Percentiles rank a stretch among this genome's conserved stretches.
These are phyloP conservation scores for Pilobolus umbonatus DNA, from an alignment of 192 early-diverging fungal species.

Conservation along the genomic window DNA sequence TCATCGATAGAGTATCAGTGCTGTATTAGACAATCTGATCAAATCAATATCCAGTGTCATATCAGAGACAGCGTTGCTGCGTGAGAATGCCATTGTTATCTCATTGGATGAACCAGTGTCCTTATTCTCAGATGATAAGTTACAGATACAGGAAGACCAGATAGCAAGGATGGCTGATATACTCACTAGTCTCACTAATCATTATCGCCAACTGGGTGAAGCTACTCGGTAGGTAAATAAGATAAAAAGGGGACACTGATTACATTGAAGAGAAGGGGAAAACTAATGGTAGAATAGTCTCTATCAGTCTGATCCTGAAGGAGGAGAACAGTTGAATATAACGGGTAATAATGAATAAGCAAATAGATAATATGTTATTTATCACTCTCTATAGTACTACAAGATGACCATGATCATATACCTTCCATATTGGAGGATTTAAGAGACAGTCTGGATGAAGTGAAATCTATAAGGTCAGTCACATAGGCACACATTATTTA, in stretches of 20 bases:
- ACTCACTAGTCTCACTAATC: constrained; percentile 41
- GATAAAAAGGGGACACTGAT: neutral
- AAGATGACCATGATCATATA: constrained; percentile 29
- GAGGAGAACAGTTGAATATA: constrained; percentile 23
- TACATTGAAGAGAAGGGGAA: neutral
- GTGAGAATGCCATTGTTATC: constrained; percentile 24
- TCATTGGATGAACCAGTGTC: constrained; percentile 36
- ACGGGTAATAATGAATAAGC: too few species aligned
- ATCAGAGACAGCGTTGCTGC: constrained; percentile 1
- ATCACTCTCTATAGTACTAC: constrained; percentile 14
- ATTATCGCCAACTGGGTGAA: constrained; percentile 46
- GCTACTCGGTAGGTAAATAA: constrained; percentile 34
- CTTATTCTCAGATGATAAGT: constrained; percentile 38
- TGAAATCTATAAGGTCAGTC: constrained; percentile 12
- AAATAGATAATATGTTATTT: neutral
- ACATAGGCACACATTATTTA: neutral
- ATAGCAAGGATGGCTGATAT: constrained; percentile 45
- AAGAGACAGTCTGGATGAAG: constrained; percentile 9
- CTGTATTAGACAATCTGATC: neutral
- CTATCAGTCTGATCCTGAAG: constrained; percentile 18
- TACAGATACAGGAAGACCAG: constrained; percentile 40
- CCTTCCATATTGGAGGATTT: constrained; percentile 26
- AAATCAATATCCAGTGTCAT: constrained; percentile 17
- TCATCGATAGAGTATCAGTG: neutral
- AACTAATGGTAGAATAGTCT: constrained; percentile 1